Conservation (phyloP, 306 rosid genomes). For the Hylodesmum podocarpum region DNA sequence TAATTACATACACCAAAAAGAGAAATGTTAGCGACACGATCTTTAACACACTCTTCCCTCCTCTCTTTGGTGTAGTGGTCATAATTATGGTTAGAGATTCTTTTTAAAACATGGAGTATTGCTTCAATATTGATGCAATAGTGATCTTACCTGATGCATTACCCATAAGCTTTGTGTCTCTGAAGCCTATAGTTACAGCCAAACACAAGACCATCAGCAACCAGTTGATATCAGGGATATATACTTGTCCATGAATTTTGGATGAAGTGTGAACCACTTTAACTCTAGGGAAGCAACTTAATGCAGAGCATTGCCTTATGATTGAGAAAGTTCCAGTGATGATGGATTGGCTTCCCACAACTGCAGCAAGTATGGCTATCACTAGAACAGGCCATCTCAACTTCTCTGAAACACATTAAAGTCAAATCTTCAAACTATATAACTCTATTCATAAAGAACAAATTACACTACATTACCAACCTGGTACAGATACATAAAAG, state of each 20-base stretch:
- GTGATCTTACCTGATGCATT: constrained; percentile 83
- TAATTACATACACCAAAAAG: background rate
- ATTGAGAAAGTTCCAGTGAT: constrained; percentile 94
- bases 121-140: background rate
- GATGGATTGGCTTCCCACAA: constrained; percentile 97
- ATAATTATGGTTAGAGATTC: too few relatives aligned
- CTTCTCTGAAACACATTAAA: constrained; percentile 47
- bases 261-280: constrained; percentile 93
- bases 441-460: background rate
- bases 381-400: constrained; percentile 90
- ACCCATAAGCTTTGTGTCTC: constrained; percentile 82
- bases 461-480: constrained; percentile 39
- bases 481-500: constrained; percentile 91
- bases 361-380: constrained; percentile 87
- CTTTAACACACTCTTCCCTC: background rate
- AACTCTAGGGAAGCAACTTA: constrained; percentile 91
- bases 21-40: background rate
- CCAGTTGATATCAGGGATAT: constrained; percentile 98
- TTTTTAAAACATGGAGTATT: too few relatives aligned
- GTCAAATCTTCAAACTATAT: constrained; percentile 27
- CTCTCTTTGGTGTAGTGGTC: too few relatives aligned
- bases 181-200: constrained; percentile 87
- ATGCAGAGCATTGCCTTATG: constrained; percentile 87
- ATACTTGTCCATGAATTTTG: constrained; percentile 91
- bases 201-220: constrained; percentile 78